Evolutionary conservation across 2,329 filamentous ascomycete genomes (phyloP).

Genomic region (Claviceps spartinae): DNA sequence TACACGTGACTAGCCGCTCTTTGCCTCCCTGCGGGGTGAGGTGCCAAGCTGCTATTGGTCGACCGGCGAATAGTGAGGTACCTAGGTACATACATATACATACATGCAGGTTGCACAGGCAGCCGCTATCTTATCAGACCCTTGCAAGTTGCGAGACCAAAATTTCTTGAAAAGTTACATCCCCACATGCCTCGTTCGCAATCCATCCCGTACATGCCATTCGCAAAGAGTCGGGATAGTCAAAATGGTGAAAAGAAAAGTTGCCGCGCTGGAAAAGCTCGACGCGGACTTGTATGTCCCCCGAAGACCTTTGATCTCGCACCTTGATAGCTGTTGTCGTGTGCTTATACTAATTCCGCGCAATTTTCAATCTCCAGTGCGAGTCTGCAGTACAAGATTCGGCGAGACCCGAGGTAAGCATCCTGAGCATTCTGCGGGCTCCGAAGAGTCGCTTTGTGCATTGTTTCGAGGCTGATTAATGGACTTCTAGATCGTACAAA

Average conservation of each 20-base stretch:
- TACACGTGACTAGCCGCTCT: no score
- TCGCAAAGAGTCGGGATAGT: neutral
- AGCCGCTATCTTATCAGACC: conserved; percentile 2
- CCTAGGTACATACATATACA: no score
- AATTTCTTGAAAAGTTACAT: conserved; percentile 4
- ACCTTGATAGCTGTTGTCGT: no score
- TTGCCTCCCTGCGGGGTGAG: no score
- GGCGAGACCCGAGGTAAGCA: conserved; percentile 63
- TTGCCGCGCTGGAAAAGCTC: conserved; percentile 87
- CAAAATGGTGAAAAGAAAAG: conserved; percentile 72
- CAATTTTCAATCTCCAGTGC: conserved; percentile 34
- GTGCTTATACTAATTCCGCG: neutral
- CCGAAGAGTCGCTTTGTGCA: neutral
- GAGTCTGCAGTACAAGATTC: conserved; percentile 84
- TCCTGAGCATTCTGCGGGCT: neutral
- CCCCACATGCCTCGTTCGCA: neutral
- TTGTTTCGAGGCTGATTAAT: no score
- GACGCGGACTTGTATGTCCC: conserved; percentile 64
- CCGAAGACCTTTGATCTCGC: neutral
- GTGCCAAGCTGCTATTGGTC: no score
- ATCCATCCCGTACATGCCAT: neutral
- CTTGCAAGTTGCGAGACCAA: neutral
- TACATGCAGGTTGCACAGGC: no score
- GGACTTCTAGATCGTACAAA: conserved; percentile 54
- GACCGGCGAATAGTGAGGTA: no score